These are phyloP conservation scores for Leccinum variicolor DNA, from an alignment of 768 basidiomycete species.

Conservation along the genomic window DNA sequence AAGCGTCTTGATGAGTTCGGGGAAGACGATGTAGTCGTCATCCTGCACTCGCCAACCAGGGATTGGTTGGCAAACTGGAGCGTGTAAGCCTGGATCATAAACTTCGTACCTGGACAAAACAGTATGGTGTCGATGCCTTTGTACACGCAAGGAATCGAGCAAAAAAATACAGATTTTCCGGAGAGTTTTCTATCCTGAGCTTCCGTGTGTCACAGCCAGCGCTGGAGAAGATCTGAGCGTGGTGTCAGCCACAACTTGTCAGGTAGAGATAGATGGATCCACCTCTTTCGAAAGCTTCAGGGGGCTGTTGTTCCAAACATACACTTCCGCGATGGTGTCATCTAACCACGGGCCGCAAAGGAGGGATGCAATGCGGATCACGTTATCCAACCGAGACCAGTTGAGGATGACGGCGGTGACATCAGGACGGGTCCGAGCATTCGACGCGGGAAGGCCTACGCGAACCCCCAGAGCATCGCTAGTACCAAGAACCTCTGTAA, in stretches of 20 bases:
- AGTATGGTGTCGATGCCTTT: conserved; percentile 47
- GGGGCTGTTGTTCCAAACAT: conserved; percentile 66
- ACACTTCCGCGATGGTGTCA: conserved; percentile 42
- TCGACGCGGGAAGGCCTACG: conserved; percentile 7
- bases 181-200: conserved; percentile 55
- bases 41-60: conserved; percentile 39
- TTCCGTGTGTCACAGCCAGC: conserved; percentile 41
- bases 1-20: conserved; percentile 55
- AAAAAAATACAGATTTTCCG: conserved; percentile 56
- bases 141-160: conserved; percentile 60
- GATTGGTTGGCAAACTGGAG: not conserved
- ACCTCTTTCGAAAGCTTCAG: conserved; percentile 41
- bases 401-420: conserved; percentile 61
- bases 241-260: not conserved
- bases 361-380: conserved; percentile 48
- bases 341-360: conserved; percentile 48
- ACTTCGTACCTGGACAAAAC: conserved; percentile 55
- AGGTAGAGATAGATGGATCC: not conserved
- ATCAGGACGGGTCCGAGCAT: conserved; percentile 28
- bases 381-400: conserved; percentile 65
- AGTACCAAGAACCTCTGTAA: conserved; percentile 3
- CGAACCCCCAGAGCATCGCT: conserved; percentile 5
- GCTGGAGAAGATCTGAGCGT: conserved; percentile 38
- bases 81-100: not conserved
- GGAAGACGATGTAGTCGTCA: conserved; percentile 62